Percentiles rank a stretch among this genome's conserved stretches.
Conservation (phyloP, 2,329 filamentous ascomycete species). For the Clonostachys rosea region DNA sequence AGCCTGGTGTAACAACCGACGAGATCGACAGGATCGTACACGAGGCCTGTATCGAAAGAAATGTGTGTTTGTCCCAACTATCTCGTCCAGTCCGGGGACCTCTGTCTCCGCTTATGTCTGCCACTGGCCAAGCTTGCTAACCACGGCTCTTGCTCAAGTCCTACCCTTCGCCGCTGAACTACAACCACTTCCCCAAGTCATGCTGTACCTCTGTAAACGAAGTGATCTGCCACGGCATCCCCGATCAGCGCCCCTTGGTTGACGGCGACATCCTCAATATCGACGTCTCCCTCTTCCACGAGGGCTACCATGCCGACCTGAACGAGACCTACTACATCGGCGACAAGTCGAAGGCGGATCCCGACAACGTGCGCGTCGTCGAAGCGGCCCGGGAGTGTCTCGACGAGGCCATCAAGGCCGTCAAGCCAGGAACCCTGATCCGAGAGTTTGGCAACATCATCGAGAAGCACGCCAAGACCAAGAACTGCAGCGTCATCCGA, state of each 20-base stretch:
- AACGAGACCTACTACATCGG: conserved; percentile 99
- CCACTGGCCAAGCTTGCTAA: neutral
- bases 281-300: conserved; percentile 90
- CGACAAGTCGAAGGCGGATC: conserved; percentile 76
- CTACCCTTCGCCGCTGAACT: conserved; percentile 93
- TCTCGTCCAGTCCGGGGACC: neutral
- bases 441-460: conserved; percentile 92
- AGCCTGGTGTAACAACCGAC: conserved; percentile 93
- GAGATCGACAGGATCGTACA: conserved; percentile 93
- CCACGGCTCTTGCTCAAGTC: conserved; percentile 51
- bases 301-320: conserved; percentile 90
- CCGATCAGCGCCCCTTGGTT: conserved; percentile 78
- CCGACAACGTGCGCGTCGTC: conserved; percentile 84
- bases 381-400: conserved; percentile 87
- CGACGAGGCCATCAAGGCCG: conserved; percentile 83
- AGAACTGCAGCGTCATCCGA: conserved; percentile 84
- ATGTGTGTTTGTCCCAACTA: conserved; percentile 54
- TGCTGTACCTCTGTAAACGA: conserved; percentile 96
- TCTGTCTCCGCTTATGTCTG: neutral
- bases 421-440: conserved; percentile 91
- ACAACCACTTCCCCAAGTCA: conserved; percentile 95
- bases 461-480: conserved; percentile 86
- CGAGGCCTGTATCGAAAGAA: conserved; percentile 87
- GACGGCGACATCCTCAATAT: conserved; percentile 98
- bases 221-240: conserved; percentile 97